phyloP scores from a whole-genome alignment of 495 filamentous ascomycete genomes.

The Neurospora tetraspora region DNA sequence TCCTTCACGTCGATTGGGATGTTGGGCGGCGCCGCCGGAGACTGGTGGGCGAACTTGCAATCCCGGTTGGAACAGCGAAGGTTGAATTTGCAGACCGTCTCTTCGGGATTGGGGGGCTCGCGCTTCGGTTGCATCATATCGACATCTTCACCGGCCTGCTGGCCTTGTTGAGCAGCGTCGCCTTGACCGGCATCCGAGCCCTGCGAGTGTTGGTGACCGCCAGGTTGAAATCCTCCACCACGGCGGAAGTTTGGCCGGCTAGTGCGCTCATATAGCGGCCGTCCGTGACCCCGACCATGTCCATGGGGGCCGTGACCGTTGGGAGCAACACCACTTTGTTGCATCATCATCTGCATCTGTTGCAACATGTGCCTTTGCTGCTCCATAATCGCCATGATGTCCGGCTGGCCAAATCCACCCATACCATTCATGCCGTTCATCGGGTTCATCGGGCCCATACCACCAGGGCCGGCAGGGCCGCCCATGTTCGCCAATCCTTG shows the following conservation, averaged over 20 bases:
- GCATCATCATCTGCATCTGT: slow-evolving; percentile 55
- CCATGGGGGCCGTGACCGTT: slow-evolving; percentile 3
- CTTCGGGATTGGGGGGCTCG: slow-evolving; percentile 43
- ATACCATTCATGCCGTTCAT: slow-evolving; percentile 33
- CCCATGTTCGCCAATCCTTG: slow-evolving; percentile 29
- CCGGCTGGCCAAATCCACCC: slow-evolving; percentile 49
- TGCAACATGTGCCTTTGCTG: slow-evolving; percentile 85
- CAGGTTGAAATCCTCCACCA: slow-evolving; percentile 28
- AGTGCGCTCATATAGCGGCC: slow-evolving; percentile 69
- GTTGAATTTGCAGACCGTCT: slow-evolving; percentile 77
- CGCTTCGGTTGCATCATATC: slow-evolving; percentile 41
- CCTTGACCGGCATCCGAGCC: slow-evolving; percentile 14
- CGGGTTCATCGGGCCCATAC: slow-evolving; percentile 22
- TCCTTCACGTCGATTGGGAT: slow-evolving; percentile 66
- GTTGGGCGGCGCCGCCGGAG: slow-evolving; percentile 78
- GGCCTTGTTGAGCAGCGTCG: slow-evolving; percentile 19
- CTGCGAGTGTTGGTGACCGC: slow-evolving; percentile 16
- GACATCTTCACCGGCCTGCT: slow-evolving; percentile 28
- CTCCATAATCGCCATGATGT: slow-evolving; percentile 75
- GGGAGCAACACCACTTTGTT: slow-evolving; percentile 15
- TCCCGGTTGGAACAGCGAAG: slow-evolving; percentile 76
- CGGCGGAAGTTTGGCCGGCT: slow-evolving; percentile 26
- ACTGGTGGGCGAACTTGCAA: slow-evolving; percentile 90
- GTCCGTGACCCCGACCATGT: slow-evolving; percentile 35
- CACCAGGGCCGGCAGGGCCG: slow-evolving; percentile 17